Evolutionary conservation across 257 asterid species (phyloP).

Genomic region (Solanum rostratum): DNA sequence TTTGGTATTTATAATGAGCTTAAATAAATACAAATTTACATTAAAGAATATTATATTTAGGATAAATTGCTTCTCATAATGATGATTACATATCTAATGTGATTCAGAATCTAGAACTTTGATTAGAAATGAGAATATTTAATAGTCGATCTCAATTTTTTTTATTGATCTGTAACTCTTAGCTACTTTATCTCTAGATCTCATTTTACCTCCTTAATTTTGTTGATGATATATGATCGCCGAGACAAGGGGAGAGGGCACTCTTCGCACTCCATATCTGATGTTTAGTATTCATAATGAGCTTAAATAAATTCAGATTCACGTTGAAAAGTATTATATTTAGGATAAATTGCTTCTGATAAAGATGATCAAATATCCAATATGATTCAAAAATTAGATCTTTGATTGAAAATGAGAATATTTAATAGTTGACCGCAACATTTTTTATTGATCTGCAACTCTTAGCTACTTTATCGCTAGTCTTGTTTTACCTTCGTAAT

Average conservation of each 20-base stretch:
- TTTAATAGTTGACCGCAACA: no score
- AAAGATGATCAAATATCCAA: no score
- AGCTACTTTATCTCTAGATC: neutral
- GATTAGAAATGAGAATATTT: neutral
- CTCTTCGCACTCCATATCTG: no score
- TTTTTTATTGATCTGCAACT: no score
- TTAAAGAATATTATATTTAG: neutral
- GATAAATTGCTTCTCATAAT: neutral
- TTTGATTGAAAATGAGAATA: no score
- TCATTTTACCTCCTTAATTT: neutral
- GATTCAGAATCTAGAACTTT: neutral
- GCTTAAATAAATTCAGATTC: no score
- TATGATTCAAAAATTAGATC: no score
- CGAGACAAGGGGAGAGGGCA: neutral
- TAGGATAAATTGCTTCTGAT: no score
- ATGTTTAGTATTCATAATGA: no score
- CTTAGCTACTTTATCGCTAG: no score
- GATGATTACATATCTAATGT: neutral
- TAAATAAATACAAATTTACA: neutral
- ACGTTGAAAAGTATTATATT: no score
- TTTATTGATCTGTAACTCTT: neutral
- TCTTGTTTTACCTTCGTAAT: no score
- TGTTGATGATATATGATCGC: neutral
- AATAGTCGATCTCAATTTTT: accelerated
- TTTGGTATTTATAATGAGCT: neutral